Conservation (phyloP, 2,329 filamentous ascomycete species). For the Fusarium aywerte region DNA sequence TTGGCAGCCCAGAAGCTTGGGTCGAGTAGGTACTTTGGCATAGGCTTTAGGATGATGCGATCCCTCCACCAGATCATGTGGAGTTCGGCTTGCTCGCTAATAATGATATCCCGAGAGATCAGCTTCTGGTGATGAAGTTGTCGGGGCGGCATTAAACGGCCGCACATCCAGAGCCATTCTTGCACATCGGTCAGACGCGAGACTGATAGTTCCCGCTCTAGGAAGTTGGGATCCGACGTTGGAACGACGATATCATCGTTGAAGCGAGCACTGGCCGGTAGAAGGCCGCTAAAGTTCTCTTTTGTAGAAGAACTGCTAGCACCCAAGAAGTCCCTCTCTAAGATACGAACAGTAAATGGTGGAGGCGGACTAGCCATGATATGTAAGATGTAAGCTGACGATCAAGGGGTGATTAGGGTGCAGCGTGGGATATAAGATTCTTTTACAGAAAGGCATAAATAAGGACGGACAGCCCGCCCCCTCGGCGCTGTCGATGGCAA, state of each 20-base stretch:
- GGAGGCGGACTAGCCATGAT: slow-evolving; percentile 24
- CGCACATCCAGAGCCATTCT: slow-evolving; percentile 39
- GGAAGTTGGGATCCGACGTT: slow-evolving; percentile 28
- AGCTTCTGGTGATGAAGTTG: slow-evolving; percentile 53
- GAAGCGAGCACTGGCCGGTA: slow-evolving; percentile 28
- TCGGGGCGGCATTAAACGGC: slow-evolving; percentile 50
- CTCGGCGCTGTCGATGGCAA: too few species aligned
- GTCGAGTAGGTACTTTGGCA: slow-evolving; percentile 55
- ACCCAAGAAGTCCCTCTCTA: slow-evolving; percentile 5
- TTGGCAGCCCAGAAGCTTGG: slow-evolving; percentile 51
- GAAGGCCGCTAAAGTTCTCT: slow-evolving; percentile 1
- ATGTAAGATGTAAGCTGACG: background rate
- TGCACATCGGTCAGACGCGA: slow-evolving; percentile 33
- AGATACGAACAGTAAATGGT: slow-evolving; percentile 22
- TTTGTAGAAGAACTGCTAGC: background rate
- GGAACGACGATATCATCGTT: slow-evolving; percentile 31
- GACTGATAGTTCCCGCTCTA: slow-evolving; percentile 31
- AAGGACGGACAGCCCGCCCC: background rate
- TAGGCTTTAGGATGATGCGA: slow-evolving; percentile 54
- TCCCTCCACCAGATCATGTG: slow-evolving; percentile 55
- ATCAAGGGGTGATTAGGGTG: background rate
- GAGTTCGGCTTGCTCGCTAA: slow-evolving; percentile 53
- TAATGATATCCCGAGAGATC: slow-evolving; percentile 48
- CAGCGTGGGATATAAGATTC: background rate
- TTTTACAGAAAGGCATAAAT: background rate